Base-by-base conservation (phyloP, 2,329 filamentous ascomycete species). In the Lecanosticta acicola region DNA sequence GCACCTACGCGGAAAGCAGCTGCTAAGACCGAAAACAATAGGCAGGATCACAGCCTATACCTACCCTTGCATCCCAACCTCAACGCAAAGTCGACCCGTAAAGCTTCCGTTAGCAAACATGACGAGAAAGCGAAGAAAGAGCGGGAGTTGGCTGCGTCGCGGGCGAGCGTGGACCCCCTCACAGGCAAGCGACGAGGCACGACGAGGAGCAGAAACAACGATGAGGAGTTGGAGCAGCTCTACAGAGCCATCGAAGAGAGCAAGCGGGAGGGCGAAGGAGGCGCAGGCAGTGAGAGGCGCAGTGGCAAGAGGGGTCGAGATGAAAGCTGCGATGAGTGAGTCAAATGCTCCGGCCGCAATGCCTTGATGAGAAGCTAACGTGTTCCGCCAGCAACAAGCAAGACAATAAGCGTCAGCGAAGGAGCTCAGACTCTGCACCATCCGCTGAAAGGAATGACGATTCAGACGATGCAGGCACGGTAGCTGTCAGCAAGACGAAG, bases 121-220 rank as follows among this genome's bases (percentile, higher is more conserved):
- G 74, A 67, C 17, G 69, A 75, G 66, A 60, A 75, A 68, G 59
- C 81, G 70, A 72, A 59, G 72, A 70, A 57, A 79, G 69, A 79
- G 66, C 62, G 78, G 71, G 54, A 79, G 74, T 39, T 72, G 72
- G 43, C 73, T 72, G 44, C 68, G 43, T 66, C 71, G 18, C 68
- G 75, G 48, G 68, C 69, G 39, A 79, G 72, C 55, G 76, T 74
- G 34, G 72, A 75, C 36, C 67, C 68, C 35, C 76, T 80, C 43
- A 77, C 79, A 42, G 81, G 84, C 32, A 97, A 96, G 66, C 81
- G 93, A 49, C 80, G 93, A 20, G 95, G 89, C 16, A 98, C 93
- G 4, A 96, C 97, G 88, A 95, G 97, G 63, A 98, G 93, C 65
- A 82, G 91, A 51, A 90, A 91, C 34, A 91, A 89, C 17, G 97